Evolutionary conservation across 164 flowering plant species (phyloP), one percentile per base, ranked within the genome.

Genomic region (Umbilicus rupestris): DNA sequence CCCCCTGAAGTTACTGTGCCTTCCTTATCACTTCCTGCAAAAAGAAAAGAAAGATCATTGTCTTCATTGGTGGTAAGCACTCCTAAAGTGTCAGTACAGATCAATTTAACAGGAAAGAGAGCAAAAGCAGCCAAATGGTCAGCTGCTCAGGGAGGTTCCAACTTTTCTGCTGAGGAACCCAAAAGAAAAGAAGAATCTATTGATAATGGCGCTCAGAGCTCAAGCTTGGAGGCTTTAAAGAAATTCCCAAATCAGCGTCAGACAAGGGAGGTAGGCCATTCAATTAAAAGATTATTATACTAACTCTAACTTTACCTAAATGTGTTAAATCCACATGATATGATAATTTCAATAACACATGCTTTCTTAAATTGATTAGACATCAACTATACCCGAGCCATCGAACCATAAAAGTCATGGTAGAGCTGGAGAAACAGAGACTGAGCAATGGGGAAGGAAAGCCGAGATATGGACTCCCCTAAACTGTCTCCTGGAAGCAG

Each of bases 381-480:
- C 72, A 64, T 78, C 78, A 64, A 78, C 81, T 60, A 68, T 47
- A 72, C 78, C 74, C 5, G 89, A 88, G 66, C 77, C 82, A 52
- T 87, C 83, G 19, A 72, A 70, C 66, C 72, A 72, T 35, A 73
- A 73, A 49, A 68, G 39, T 44, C 76, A 82, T 30, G 71, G 59
- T 62, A 72, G 79, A 68, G 80, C 73, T 68, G 65, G 70, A 17
- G 86, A 80, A 50, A 78, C 76, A 74, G 81, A 75, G 39, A 69
- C 62, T 45, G 86, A 79, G 35, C 46, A 70, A 20, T 69, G 76
- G 80, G 83, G 75, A n/a, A 83, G 80, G 20, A 87, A 94, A 78
- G 81, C 72, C 47, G 96, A 89, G 77, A 78, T 83, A 3, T 90
- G 96, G 97, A 93, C 89, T 39, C 96, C 98, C 39, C 81, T 94